Evolutionary conservation across 2,329 filamentous ascomycete species (phyloP), one percentile per base, ranked within the genome.

Genomic region (Aspergillus sp.): DNA sequence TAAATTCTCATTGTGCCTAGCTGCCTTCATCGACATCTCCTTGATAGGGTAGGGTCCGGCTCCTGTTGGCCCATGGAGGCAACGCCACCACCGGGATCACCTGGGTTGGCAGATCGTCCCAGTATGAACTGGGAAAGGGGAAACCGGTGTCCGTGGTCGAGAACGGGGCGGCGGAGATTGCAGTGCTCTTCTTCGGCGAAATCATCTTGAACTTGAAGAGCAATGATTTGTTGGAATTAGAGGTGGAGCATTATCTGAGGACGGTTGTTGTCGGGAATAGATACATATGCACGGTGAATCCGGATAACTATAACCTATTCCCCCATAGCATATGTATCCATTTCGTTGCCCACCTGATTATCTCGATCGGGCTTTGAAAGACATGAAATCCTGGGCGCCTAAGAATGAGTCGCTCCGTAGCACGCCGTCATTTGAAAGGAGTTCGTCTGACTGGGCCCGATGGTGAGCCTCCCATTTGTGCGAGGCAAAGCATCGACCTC

Each of bases 41-140:
- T 63, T 64, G 64, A 20, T 67, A 64, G 1, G 68, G 76, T 2
- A 63, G 58, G 0, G 75, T 86, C 54, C 77, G 84, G 67, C 73
- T 85, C 26, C 70, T 89, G 32, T 69, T 77, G 52, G 86, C 87
- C 2, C 87, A 87, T 70, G 86, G 87, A 0, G 87, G 84, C 62
- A 85, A 89, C 73, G 85, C 86, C 9, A 81, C 87, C 22, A 82
- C 16, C 36, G 16, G 85, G 0, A 82, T 88, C 49, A 83, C 84
- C 0, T 88, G 82, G 75, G 84, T 69, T 69, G 86, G 85, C 1
- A 80, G 76, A 68, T 88, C 83, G 62, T 89, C 86, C 63, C 85
- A 88, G 65, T 82, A 81, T 59, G 85, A 88, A 70, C 72, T 88
- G 53, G 78, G 82, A 11, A 64, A 76, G 4, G 86, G 85, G 0